A percentile compares a stretch with the other conserved stretches of the same genome.
phyloP scores from a whole-genome alignment of 2,329 filamentous ascomycete genomes.

The Penicillium sp. region DNA sequence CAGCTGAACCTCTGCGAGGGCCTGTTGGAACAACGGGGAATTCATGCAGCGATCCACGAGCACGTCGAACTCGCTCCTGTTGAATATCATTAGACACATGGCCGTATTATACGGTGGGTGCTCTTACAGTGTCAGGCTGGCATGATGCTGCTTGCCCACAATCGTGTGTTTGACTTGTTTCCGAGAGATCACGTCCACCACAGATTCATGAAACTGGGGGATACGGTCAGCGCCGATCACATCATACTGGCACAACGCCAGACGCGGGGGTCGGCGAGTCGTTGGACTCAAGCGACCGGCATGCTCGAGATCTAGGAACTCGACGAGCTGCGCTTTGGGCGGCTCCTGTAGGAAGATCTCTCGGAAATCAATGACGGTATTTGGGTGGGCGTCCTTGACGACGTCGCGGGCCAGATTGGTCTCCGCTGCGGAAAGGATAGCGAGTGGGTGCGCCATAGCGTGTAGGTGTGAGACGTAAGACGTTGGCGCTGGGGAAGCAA shows the following conservation, averaged over 20 bases:
- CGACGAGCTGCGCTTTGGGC: constrained; percentile 48
- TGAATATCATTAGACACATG: background rate
- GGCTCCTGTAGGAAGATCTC: constrained; percentile 54
- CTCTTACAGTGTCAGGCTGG: constrained; percentile 47
- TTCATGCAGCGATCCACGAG: constrained; percentile 51
- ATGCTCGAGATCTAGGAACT: constrained; percentile 51
- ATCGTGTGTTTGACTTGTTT: constrained; percentile 46
- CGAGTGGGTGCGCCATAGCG: constrained; percentile 33
- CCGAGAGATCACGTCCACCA: constrained; percentile 48
- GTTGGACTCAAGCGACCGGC: constrained; percentile 39
- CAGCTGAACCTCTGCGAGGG: constrained; percentile 51
- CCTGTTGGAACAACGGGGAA: constrained; percentile 54
- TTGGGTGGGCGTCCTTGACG: constrained; percentile 28
- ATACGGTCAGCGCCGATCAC: constrained; percentile 53
- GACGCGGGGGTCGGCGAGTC: constrained; percentile 48
- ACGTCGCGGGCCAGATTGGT: constrained; percentile 37
- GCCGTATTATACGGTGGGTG: no score
- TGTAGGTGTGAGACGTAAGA: background rate
- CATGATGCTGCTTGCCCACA: constrained; percentile 50
- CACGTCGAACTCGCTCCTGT: constrained; percentile 47
- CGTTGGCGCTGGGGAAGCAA: background rate
- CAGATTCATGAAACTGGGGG: constrained; percentile 55
- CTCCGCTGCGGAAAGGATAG: constrained; percentile 35
- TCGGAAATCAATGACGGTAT: constrained; percentile 44
- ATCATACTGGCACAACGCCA: constrained; percentile 57